Percentiles rank a stretch among this genome's conserved stretches.
These are phyloP conservation scores for Dysphania ambrosioides DNA, from an alignment of 148 eudicot species.

Conservation along the genomic window DNA sequence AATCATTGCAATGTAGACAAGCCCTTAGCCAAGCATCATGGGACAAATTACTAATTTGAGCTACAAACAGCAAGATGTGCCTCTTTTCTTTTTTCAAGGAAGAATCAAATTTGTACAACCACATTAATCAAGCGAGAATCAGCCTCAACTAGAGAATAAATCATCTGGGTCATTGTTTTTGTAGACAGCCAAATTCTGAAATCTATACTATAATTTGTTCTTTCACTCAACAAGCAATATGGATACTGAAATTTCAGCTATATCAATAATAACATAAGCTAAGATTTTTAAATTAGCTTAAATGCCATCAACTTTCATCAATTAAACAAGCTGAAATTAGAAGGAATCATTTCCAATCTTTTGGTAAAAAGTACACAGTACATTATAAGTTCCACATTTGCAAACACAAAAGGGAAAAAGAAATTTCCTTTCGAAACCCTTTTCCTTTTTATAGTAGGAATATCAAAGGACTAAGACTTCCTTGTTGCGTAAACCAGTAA, in stretches of 20 bases:
- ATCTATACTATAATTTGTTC: not conserved
- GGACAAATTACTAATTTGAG: not conserved
- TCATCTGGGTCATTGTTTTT: not conserved
- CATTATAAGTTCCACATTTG: not conserved
- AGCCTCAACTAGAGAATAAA: not conserved
- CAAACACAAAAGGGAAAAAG: not conserved
- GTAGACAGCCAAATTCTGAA: not conserved
- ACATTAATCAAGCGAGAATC: not conserved
- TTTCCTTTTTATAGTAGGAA: not conserved
- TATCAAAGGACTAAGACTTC: not conserved
- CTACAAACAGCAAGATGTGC: not conserved
- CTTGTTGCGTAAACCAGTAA: no score
- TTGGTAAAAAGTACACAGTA: no score
- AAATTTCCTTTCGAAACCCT: no score
- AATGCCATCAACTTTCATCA: not conserved
- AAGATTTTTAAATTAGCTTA: not conserved
- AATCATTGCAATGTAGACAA: not conserved
- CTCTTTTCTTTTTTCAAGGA: not conserved
- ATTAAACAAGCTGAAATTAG: not conserved
- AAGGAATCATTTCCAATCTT: not conserved
- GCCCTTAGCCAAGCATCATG: not conserved
- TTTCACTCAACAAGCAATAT: not conserved
- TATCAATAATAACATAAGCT: not conserved
- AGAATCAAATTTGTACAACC: not conserved
- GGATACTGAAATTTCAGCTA: not conserved